These are phyloP conservation scores for Leucogyrophana mollusca DNA, from an alignment of 768 basidiomycete genomes.

Conservation along the genomic window DNA sequence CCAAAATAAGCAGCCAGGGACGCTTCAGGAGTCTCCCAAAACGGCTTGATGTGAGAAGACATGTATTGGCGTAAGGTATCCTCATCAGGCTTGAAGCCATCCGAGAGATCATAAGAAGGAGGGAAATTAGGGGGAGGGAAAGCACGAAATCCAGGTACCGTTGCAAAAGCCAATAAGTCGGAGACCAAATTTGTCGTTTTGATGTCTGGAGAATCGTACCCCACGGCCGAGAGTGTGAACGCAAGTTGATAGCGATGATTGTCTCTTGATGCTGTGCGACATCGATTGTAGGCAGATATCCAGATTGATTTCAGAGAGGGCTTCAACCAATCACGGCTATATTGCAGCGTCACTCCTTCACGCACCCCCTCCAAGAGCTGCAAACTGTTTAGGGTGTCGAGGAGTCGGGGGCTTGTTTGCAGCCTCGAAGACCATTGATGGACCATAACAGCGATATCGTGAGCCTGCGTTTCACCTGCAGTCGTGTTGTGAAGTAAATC, in stretches of 20 bases:
- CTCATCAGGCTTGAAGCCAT: conserved; percentile 4
- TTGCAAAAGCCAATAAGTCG: conserved; percentile 28
- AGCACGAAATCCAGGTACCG: conserved; percentile 6
- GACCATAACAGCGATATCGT: background rate
- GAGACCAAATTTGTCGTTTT: conserved; percentile 14
- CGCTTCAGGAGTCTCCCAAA: conserved; percentile 8
- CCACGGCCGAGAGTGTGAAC: conserved; percentile 30
- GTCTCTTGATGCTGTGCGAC: conserved; percentile 5
- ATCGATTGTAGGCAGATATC: conserved; percentile 24
- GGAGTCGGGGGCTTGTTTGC: background rate
- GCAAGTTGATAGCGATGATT: conserved; percentile 15
- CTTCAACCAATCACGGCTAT: conserved; percentile 19
- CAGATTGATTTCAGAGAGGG: conserved; percentile 19
- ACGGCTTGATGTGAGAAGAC: background rate
- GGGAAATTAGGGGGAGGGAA: conserved; percentile 8
- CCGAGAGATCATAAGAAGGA: conserved; percentile 11
- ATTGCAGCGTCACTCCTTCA: conserved; percentile 4
- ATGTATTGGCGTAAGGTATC: background rate
- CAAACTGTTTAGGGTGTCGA: background rate
- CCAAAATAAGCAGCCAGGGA: background rate
- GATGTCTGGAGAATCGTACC: conserved; percentile 17
- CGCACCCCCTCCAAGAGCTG: background rate
- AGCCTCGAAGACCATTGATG: background rate
- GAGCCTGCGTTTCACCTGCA: conserved; percentile 2
- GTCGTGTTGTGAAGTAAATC: background rate